phyloP scores from a whole-genome alignment of 83 land plant genomes.

The Diphasiastrum complanatum region DNA sequence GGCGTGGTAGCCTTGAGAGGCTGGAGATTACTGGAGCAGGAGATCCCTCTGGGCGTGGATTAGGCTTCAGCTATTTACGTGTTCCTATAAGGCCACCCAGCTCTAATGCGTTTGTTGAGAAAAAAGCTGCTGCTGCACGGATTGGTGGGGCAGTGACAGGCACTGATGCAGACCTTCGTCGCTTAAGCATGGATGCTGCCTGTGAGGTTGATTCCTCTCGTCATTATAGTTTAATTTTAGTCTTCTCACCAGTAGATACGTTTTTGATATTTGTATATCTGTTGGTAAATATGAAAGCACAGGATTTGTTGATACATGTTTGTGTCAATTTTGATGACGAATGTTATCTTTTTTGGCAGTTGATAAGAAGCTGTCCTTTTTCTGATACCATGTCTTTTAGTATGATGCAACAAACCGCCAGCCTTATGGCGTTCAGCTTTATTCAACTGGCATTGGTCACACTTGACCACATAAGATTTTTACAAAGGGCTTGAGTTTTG shows the following conservation, averaged over 20 bases:
- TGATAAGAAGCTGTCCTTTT: too few relatives aligned
- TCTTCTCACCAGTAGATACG: neutral
- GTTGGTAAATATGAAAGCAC: too few relatives aligned
- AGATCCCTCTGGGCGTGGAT: slow-evolving; percentile 97
- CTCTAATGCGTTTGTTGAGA: slow-evolving; percentile 62
- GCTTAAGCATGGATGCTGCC: slow-evolving; percentile 98
- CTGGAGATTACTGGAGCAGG: slow-evolving; percentile 97
- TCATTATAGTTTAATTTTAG: too few relatives aligned
- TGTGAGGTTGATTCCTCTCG: slow-evolving; percentile 56
- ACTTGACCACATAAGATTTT: too few relatives aligned
- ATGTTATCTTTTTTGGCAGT: too few relatives aligned
- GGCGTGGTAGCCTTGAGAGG: slow-evolving; percentile 81
- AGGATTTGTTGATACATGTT: too few relatives aligned
- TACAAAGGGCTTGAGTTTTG: too few relatives aligned
- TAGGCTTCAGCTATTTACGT: slow-evolving; percentile 97
- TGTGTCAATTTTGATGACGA: too few relatives aligned
- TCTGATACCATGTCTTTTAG: too few relatives aligned
- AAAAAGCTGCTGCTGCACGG: slow-evolving; percentile 70
- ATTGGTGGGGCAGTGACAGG: slow-evolving; percentile 91
- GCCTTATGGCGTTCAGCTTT: too few relatives aligned
- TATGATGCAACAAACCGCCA: too few relatives aligned
- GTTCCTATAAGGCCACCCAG: slow-evolving; percentile 68
- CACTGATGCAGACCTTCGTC: slow-evolving; percentile 98
- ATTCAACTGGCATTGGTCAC: too few relatives aligned
- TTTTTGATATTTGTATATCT: neutral